These are phyloP conservation scores for Mycosarcoma maydis DNA, from an alignment of 1,284 basidiomycete species.

Conservation along the genomic window DNA sequence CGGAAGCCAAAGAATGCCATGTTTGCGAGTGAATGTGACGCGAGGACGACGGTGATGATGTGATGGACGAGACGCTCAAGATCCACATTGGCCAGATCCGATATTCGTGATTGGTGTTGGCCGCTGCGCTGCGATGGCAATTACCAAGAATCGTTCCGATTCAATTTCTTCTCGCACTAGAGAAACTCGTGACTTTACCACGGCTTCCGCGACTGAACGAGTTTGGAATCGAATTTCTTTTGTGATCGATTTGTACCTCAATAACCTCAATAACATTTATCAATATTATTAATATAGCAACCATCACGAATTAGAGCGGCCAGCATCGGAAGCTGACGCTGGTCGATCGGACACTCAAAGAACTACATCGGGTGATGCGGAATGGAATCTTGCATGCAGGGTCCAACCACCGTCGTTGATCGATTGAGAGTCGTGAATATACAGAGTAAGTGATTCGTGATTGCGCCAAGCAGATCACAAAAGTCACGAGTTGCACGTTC, in stretches of 20 bases:
- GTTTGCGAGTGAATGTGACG: conserved; percentile 1
- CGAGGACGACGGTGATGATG: not conserved
- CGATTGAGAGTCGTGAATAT: not conserved
- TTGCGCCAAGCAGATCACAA: too few species aligned
- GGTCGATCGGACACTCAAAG: too few species aligned
- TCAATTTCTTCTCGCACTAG: conserved; percentile 30
- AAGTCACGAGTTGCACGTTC: too few species aligned
- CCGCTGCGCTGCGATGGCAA: too few species aligned
- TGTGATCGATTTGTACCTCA: conserved; percentile 33
- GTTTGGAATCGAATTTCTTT: conserved; percentile 10
- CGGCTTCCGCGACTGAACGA: conserved; percentile 13
- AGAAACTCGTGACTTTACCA: conserved; percentile 4
- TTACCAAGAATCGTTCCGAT: too few species aligned
- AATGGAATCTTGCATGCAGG: conserved; percentile 8
- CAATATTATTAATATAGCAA: too few species aligned
- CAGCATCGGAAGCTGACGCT: conserved; percentile 10
- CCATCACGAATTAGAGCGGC: too few species aligned
- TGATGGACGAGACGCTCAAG: conserved; percentile 6
- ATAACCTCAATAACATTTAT: too few species aligned
- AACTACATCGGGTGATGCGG: not conserved
- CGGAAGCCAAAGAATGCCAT: conserved; percentile 64
- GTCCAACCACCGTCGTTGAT: too few species aligned
- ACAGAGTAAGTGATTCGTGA: too few species aligned
- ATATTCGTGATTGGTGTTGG: conserved; percentile 12
- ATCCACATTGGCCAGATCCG: conserved; percentile 8